Percentiles rank a stretch among this genome's conserved stretches.
phyloP scores from a whole-genome alignment of 768 basidiomycete genomes.

The Mycena metata region DNA sequence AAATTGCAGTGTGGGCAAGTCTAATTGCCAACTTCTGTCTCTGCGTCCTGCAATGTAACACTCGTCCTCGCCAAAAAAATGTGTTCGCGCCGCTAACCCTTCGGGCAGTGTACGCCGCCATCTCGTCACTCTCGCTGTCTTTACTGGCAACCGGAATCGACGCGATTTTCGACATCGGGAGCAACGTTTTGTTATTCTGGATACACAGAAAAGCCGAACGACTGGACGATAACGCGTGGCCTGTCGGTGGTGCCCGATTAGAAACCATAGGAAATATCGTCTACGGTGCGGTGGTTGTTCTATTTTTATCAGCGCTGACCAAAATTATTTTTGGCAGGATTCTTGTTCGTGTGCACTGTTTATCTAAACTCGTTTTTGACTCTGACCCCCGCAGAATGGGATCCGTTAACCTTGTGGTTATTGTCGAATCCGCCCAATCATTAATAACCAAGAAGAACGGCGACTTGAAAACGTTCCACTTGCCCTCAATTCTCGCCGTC shows the following conservation, averaged over 20 bases:
- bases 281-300: conserved; percentile 66
- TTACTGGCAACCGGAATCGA: conserved; percentile 93
- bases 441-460: conserved; percentile 69
- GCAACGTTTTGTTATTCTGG: conserved; percentile 85
- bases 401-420: conserved; percentile 90
- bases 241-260: conserved; percentile 89
- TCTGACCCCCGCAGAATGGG: conserved; percentile 73
- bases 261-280: conserved; percentile 92
- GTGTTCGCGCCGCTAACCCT: conserved; percentile 13
- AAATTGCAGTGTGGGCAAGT: conserved; percentile 89
- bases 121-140: conserved; percentile 86
- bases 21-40: conserved; percentile 82
- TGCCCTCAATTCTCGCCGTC: conserved; percentile 88
- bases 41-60: conserved; percentile 77
- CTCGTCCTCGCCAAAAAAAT: not conserved
- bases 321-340: conserved; percentile 54
- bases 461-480: conserved; percentile 74
- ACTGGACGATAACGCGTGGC: conserved; percentile 90
- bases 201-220: conserved; percentile 78
- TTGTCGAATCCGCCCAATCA: conserved; percentile 88
- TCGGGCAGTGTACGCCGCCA: conserved; percentile 87
- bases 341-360: conserved; percentile 48
- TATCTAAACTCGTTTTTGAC: conserved; percentile 7
- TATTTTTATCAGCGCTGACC: not conserved
- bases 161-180: conserved; percentile 86